phyloP scores from a whole-genome alignment of 352 stramenopile species.

The Pythium angustatum region DNA sequence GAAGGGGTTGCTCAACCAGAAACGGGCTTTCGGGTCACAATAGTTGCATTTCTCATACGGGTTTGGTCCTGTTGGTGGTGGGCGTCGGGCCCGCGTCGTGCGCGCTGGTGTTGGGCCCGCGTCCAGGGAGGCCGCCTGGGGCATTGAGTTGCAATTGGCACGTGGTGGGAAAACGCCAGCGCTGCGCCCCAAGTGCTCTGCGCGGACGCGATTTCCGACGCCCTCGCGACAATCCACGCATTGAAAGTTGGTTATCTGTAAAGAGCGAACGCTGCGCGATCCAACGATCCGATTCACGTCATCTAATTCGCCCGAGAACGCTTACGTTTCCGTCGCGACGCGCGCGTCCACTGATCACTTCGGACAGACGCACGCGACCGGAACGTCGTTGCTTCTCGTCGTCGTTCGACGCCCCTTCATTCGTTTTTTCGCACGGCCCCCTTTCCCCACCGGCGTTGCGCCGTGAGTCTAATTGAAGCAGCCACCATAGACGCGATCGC shows the following conservation, averaged over 20 bases:
- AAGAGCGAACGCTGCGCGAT: constrained; percentile 20
- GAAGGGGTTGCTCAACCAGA: background rate
- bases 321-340: constrained; percentile 5
- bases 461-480: constrained; percentile 18
- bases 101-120: constrained; percentile 16
- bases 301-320: background rate
- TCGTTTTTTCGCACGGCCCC: no score
- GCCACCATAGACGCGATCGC: constrained; percentile 45
- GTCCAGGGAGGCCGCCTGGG: constrained; percentile 21
- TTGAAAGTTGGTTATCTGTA: background rate
- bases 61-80: constrained; percentile 23
- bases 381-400: background rate
- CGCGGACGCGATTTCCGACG: constrained; percentile 12
- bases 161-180: constrained; percentile 23
- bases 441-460: background rate
- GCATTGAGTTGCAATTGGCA: constrained; percentile 39
- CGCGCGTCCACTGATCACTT: background rate
- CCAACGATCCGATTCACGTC: constrained; percentile 6
- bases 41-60: no score
- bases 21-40: constrained; percentile 2
- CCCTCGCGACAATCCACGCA: background rate
- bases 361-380: background rate
- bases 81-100: constrained; percentile 8
- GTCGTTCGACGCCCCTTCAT: no score
- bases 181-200: background rate